Evolutionary conservation across 352 stramenopile genomes (phyloP), one percentile per base, ranked within the genome.

Genomic region (Pythium folliculosum): DNA sequence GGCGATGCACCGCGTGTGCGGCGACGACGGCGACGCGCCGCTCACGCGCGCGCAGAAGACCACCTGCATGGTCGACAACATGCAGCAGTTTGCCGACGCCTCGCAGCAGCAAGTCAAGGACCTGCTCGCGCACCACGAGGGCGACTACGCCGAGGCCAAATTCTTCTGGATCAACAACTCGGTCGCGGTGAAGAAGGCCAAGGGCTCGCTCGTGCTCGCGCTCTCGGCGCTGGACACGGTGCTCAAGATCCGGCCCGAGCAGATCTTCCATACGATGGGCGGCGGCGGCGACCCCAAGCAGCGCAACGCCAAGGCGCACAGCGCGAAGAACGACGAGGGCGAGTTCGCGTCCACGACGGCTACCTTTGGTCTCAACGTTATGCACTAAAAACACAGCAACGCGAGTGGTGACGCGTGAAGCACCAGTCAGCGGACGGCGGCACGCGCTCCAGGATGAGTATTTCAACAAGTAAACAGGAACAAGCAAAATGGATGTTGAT

Each of bases 111-210:
- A 65, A 4, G 71, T 90, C 12, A 79, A 77, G 40, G 73, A 77
- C 52, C 59, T 90, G 52, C 63, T 90, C 30, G 69, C 35, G 10
- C 48, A 63, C 4, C 64, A 74, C 27, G 44, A 48, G 17, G 65
- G 54, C 25, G 72, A 80, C 38, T 88, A 73, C 63, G 59, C 45
- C 37, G 65, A 69, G 62, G 70, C 71, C 53, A 67, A 55, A 55
- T 88, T 83, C 47, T 73, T 90, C 55, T 90, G 82, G 82, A 90
- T 90, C 70, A 79, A 81, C 75, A 88, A 86, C 65, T 86, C 79
- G 30, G 78, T 88, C 17, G 76, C 73, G 9, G 64, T 90, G n/a
- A 76, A 78, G 52, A 71, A 76, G 27, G 77, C 73, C 1, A 65
- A 71, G 16, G 62, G 60, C 16, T 65, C 74, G 45, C 67, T 90